Evolutionary conservation across 345 rosid genomes (phyloP), one percentile per base, ranked within the genome.

Genomic region (Corchorus olitorius): DNA sequence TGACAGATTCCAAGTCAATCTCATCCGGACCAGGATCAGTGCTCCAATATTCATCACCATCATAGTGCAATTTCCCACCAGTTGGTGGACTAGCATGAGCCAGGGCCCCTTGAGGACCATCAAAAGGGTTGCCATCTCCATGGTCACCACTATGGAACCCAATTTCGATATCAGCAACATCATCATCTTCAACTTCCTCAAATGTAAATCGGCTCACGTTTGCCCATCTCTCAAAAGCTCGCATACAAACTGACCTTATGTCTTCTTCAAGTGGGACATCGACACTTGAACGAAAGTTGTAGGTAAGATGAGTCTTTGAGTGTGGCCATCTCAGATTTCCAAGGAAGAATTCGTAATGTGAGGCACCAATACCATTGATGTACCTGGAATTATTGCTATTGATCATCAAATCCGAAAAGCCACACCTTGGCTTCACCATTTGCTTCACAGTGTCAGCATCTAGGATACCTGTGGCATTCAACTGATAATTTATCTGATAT

Each of bases 1-100:
- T 55, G n/a, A 81, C 79, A 12, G 84, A 75, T 52, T 78, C 84
- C 60, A 81, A n/a, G 70, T 81, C 84, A 6, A 46, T 1, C n/a
- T 81, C 63, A 17, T 54, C 19, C 1, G 55, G 55, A 37, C 76
- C 65, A 5, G 74, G 76, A 12, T 65, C 2, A 2, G 11, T 16
- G 54, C 80, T 70, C 84, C 81, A 81, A 3, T 14, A 56, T 68
- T 81, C 81, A 20, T 78, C 81, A 1, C 65, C 79, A 53, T 81
- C 84, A 6, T 34, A 82, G 56, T 81, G 84, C 10, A 78, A 33
- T 2, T 17, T 41, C 35, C 81, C 84, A 15, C 2, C 33, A 1
- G 22, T 11, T 13, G 84, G 81, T 9, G 41, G 35, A 19, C 9
- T n/a, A 10, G 76, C 58, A 61, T 81, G 84, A 13, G 84, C 84